These are phyloP conservation scores for Fusarium odoratissimum DNA, from an alignment of 2,329 filamentous ascomycete species.

Conservation along the genomic window DNA sequence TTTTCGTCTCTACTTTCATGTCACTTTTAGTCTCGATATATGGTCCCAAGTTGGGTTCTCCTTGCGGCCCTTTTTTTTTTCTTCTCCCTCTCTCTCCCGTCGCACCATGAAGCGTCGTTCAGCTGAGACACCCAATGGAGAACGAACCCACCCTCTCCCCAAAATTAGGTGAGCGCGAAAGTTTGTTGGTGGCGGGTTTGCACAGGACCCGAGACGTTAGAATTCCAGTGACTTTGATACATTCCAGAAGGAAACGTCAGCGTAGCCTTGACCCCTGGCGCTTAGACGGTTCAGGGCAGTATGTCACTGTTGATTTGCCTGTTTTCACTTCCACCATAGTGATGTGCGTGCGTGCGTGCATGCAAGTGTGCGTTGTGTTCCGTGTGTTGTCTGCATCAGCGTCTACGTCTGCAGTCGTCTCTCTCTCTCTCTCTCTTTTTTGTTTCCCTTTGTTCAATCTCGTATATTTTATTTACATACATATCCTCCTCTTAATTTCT, in stretches of 20 bases:
- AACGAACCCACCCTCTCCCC: background rate
- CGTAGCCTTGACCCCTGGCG: background rate
- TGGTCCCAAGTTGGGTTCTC: conserved; percentile 11
- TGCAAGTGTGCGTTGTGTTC: background rate
- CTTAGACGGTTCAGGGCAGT: background rate
- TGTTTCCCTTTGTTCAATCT: conserved; percentile 5
- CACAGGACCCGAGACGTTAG: conserved; percentile 12
- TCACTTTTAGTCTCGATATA: background rate
- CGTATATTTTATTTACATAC: conserved; percentile 25
- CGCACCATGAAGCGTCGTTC: conserved; percentile 8
- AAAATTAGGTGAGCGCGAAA: background rate
- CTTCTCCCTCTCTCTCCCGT: background rate
- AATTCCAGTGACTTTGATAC: conserved; percentile 34
- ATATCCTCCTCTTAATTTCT: background rate
- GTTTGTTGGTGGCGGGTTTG: background rate
- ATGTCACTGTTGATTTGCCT: background rate
- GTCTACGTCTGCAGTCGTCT: background rate
- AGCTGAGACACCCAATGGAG: conserved; percentile 1
- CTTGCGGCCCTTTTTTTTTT: background rate
- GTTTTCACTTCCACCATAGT: background rate
- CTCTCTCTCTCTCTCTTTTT: background rate
- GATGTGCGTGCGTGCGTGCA: background rate
- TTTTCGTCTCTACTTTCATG: background rate
- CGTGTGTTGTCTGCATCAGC: background rate
- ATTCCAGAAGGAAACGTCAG: conserved; percentile 32